These are phyloP conservation scores for Lotmaria passim DNA, from an alignment of 208 protist species.

Conservation along the genomic window DNA sequence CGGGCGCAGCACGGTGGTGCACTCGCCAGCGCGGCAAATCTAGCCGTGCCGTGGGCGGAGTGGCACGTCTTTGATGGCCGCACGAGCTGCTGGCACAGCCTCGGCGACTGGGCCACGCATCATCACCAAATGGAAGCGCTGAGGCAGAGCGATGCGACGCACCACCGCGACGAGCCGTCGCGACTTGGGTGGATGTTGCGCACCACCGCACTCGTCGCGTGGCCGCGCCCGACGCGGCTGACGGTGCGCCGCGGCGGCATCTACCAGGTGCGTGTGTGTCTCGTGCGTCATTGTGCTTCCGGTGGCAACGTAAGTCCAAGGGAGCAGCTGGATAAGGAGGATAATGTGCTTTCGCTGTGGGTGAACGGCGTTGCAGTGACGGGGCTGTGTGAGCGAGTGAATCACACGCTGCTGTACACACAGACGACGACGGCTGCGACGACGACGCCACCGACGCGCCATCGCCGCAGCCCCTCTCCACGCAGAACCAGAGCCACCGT, in stretches of 20 bases:
- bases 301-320: background rate
- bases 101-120: slow-evolving; percentile 29
- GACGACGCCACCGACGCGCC: background rate
- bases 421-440: background rate
- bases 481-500: too few species aligned
- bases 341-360: slow-evolving; percentile 20
- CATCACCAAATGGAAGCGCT: slow-evolving; percentile 3
- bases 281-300: slow-evolving; percentile 36
- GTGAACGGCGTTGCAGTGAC: slow-evolving; percentile 16
- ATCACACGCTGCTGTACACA: slow-evolving; percentile 20
- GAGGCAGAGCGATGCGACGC: background rate
- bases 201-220: slow-evolving; percentile 30
- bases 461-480: background rate
- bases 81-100: slow-evolving; percentile 56
- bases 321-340: background rate
- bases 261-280: slow-evolving; percentile 49
- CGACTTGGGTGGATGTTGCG: slow-evolving; percentile 20
- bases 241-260: slow-evolving; percentile 39
- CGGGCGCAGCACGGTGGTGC: background rate
- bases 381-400: slow-evolving; percentile 13
- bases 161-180: background rate
- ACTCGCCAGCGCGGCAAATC: background rate
- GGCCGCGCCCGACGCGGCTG: slow-evolving; percentile 29
- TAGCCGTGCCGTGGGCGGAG: slow-evolving; percentile 42
- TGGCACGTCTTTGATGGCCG: slow-evolving; percentile 42